phyloP scores from a whole-genome alignment of 768 basidiomycete genomes.

The Phaeotremella fagi region DNA sequence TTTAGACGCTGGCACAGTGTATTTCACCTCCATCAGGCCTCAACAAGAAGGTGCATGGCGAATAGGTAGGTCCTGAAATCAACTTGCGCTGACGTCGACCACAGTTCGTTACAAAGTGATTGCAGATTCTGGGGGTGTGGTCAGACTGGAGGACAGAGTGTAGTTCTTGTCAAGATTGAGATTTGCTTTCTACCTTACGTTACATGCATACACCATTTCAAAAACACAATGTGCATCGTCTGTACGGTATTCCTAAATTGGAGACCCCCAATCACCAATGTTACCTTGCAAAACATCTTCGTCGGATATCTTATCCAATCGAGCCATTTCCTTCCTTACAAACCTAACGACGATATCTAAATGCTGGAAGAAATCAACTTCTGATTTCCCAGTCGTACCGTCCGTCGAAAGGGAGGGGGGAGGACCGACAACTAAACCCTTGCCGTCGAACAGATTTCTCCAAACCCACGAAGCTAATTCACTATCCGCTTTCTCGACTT shows the following conservation, averaged over 20 bases:
- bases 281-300: conserved; percentile 47
- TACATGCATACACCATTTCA: no score
- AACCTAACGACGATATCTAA: conserved; percentile 69
- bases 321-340: conserved; percentile 63
- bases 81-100: neutral
- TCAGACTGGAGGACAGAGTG: conserved; percentile 26
- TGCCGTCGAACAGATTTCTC: conserved; percentile 82
- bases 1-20: conserved; percentile 42
- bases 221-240: neutral
- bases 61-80: conserved; percentile 32
- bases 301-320: conserved; percentile 61
- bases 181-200: no score
- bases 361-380: conserved; percentile 65
- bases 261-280: conserved; percentile 41
- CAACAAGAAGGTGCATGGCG: conserved; percentile 39
- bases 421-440: conserved; percentile 49
- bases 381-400: conserved; percentile 28
- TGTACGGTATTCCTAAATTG: conserved; percentile 1
- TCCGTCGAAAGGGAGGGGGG: neutral
- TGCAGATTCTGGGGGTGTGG: conserved; percentile 37
- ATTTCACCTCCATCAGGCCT: conserved; percentile 47
- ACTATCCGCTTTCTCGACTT: conserved; percentile 65
- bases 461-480: conserved; percentile 84
- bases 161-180: no score
- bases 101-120: conserved; percentile 47